Base-by-base conservation (phyloP, 805 yeast genomes). In the Candida golubevii region DNA sequence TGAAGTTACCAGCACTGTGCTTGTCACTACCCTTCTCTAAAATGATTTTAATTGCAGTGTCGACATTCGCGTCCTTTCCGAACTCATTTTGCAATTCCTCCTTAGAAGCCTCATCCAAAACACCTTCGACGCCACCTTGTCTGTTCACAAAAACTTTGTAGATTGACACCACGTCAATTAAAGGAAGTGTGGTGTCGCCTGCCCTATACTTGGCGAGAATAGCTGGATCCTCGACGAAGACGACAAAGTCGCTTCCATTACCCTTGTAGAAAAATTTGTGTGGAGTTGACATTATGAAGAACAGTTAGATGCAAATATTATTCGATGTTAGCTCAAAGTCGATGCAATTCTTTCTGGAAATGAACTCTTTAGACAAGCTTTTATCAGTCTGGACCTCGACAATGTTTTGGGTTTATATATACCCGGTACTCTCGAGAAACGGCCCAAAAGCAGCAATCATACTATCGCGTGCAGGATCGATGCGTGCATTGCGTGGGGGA, bases 61-160 rank as follows among this genome's bases (percentile, higher is more conserved):
- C 87, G 3, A 62, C 56, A 34, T 66, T 69, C 39, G 72, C 66
- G 26, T 76, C 68, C 15, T 32, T 35, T 27, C 89, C 91, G 52
- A 88, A 88, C 57, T 87, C 93, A 50, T 76, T 76, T 40, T 72
- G 74, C 33, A 88, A 60, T 47, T 82, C 85, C 14, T 71, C 67
- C 44, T 78, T 75, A 7, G 91, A 83, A 2, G 91, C 95, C 55
- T 78, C 82, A 41, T 83, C 86, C 26, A 85, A 60, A 8, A 75
- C 72, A 45, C 96, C 96, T 54, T 79, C 85, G 4, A 80, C 67
- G 29, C 95, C 96, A 37, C 86, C 84, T 23, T 69, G 71, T 48
- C 74, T 74, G 44, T 79, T 77, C 18, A 77, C 71, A 59, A 74
- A 88, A n/a, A 88, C 73, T 55, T 83, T 77, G 68, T 77, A 85